phyloP scores from a whole-genome alignment of 495 filamentous ascomycete species.

The Neurospora terricola region DNA sequence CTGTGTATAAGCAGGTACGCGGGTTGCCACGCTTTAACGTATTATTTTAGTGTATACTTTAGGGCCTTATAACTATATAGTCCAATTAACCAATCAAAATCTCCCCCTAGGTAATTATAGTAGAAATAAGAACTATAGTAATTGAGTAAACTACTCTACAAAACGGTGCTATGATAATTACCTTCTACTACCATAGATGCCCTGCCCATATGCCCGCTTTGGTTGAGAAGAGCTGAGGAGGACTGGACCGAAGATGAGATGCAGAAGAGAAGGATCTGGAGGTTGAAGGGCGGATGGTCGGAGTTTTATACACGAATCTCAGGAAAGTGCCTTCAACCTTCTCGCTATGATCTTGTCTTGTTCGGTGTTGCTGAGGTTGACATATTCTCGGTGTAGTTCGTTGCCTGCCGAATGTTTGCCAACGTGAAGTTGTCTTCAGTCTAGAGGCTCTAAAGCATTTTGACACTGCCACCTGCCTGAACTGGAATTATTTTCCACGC shows the following conservation, averaged over 20 bases:
- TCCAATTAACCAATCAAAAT: no score
- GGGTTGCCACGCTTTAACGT: no score
- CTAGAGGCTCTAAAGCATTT: neutral
- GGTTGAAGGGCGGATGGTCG: neutral
- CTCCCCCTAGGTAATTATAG: no score
- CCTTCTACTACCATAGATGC: no score
- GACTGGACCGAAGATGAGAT: constrained; percentile 1
- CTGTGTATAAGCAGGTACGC: no score
- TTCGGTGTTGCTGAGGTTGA: neutral
- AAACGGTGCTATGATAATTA: no score
- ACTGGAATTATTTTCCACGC: neutral
- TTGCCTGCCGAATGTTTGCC: neutral
- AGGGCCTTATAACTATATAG: no score
- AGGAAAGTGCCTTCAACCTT: neutral
- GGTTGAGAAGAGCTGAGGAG: neutral
- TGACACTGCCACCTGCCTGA: neutral
- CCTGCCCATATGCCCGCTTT: no score
- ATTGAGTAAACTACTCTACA: no score
- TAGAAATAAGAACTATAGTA: no score
- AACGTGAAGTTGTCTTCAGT: neutral
- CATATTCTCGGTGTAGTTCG: neutral
- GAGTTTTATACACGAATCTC: neutral
- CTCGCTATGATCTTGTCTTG: neutral
- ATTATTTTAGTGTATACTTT: no score
- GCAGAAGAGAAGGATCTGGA: neutral